Conservation (phyloP, 108 stramenopile species). For the Ochromonas danica region DNA sequence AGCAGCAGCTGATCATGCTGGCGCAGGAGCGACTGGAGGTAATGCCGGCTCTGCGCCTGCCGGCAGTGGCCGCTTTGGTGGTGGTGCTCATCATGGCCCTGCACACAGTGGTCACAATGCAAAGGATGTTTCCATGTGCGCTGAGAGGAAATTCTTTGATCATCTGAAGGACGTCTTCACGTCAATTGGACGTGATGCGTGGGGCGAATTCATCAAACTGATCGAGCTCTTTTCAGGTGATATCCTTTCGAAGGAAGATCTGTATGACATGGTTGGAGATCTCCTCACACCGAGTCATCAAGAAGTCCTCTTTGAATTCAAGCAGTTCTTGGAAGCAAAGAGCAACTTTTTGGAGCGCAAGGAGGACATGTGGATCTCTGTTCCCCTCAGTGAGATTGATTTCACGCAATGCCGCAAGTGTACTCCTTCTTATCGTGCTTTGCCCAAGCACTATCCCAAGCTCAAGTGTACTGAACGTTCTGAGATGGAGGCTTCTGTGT, state of each 20-base stretch:
- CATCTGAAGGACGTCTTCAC: neutral
- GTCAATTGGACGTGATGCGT: constrained; percentile 64
- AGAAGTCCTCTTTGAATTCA: constrained; percentile 87
- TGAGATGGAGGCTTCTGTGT: constrained; percentile 69
- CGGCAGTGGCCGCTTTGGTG: no score
- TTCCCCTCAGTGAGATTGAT: constrained; percentile 60
- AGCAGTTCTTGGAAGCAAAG: constrained; percentile 66
- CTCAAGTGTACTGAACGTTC: constrained; percentile 84
- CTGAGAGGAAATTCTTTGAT: constrained; percentile 29
- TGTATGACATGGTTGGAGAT: constrained; percentile 69
- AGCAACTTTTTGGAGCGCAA: neutral
- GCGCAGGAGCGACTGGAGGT: neutral
- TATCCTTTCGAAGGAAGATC: constrained; percentile 77
- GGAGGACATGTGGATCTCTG: constrained; percentile 50
- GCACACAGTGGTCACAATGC: no score
- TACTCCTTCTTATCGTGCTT: constrained; percentile 79
- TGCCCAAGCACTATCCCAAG: constrained; percentile 87
- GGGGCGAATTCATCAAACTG: constrained; percentile 91
- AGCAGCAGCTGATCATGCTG: neutral
- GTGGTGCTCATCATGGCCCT: no score
- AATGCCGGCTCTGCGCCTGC: no score
- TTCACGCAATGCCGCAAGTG: constrained; percentile 52
- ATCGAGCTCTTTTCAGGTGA: constrained; percentile 90
- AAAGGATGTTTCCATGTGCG: neutral
- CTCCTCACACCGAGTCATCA: constrained; percentile 78